phyloP scores from a whole-genome alignment of 176 grass and related monocot species.

The Paspalum notatum region DNA sequence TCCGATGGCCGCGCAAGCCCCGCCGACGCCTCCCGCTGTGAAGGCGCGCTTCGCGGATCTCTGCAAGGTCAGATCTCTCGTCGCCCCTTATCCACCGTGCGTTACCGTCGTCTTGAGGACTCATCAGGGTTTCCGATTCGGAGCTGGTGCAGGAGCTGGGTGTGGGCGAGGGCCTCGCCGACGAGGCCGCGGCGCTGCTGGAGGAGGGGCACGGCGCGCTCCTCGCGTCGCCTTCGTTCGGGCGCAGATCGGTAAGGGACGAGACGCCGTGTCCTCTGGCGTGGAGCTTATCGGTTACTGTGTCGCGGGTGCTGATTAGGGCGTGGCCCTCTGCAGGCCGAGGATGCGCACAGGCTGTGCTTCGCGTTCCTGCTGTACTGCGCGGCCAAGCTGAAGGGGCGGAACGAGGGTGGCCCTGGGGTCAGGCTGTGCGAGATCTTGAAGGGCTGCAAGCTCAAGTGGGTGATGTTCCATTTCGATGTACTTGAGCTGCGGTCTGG shows the following conservation, averaged over 20 bases:
- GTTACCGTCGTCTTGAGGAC: neutral
- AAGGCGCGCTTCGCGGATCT: constrained; percentile 63
- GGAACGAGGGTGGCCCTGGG: constrained; percentile 41
- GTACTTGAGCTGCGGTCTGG: neutral
- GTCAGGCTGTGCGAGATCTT: constrained; percentile 64
- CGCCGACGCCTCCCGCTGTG: constrained; percentile 23
- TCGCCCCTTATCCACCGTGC: neutral
- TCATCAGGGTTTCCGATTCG: neutral
- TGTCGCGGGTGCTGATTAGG: neutral
- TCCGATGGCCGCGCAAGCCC: constrained; percentile 25
- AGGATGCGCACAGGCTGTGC: constrained; percentile 66
- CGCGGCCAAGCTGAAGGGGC: constrained; percentile 54
- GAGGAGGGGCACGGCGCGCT: constrained; percentile 58
- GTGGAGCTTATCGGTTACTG: neutral
- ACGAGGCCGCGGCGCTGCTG: constrained; percentile 54
- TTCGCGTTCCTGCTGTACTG: constrained; percentile 81
- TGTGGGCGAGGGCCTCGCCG: constrained; percentile 44
- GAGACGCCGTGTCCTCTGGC: neutral
- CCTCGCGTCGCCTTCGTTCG: constrained; percentile 50
- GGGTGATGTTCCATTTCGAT: constrained; percentile 22
- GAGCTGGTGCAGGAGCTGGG: constrained; percentile 49
- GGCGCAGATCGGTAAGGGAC: constrained; percentile 54
- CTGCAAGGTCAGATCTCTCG: constrained; percentile 66
- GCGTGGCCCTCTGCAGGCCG: constrained; percentile 47
- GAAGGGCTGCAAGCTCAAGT: constrained; percentile 71